These are phyloP conservation scores for Rhodotorula diobovata DNA, from an alignment of 768 basidiomycete species.

Conservation along the genomic window DNA sequence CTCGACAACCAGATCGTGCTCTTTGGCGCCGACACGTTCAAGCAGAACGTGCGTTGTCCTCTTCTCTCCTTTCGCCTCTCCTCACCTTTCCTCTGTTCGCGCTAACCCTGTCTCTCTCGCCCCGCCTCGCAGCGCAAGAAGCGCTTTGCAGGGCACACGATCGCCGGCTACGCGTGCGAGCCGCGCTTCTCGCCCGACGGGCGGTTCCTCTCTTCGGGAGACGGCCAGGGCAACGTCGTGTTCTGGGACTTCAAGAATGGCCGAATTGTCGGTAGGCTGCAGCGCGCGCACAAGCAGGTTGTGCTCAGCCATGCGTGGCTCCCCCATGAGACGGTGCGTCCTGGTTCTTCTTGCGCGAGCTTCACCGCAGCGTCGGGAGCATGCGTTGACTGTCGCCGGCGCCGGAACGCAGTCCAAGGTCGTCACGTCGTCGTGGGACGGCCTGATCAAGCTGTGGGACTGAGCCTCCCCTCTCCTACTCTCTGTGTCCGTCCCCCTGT, in stretches of 20 bases:
- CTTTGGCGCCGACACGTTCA: constrained; percentile 96
- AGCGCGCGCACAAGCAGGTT: constrained; percentile 92
- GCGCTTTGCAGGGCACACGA: constrained; percentile 92
- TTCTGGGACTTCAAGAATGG: constrained; percentile 99
- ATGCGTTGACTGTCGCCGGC: neutral
- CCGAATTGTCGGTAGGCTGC: constrained; percentile 58
- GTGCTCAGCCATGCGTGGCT: constrained; percentile 97
- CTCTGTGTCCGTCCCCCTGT: too few species aligned
- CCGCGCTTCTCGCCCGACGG: constrained; percentile 98
- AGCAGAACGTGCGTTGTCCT: constrained; percentile 61
- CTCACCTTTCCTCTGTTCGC: neutral
- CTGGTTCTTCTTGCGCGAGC: neutral
- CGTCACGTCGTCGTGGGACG: constrained; percentile 96
- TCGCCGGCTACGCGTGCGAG: constrained; percentile 95
- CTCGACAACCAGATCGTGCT: constrained; percentile 97
- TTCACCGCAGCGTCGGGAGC: neutral
- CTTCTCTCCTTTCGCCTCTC: too few species aligned
- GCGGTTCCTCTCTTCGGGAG: constrained; percentile 95
- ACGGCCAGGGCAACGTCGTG: constrained; percentile 87
- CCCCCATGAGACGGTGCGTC: constrained; percentile 87
- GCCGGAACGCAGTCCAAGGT: constrained; percentile 71
- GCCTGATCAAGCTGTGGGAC: constrained; percentile 88
- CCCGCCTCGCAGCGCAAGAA: constrained; percentile 64
- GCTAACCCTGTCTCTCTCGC: neutral
- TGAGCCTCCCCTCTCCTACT: neutral